Conservation (phyloP, 2,329 filamentous ascomycete genomes). For the Sporothrix brasiliensis region DNA sequence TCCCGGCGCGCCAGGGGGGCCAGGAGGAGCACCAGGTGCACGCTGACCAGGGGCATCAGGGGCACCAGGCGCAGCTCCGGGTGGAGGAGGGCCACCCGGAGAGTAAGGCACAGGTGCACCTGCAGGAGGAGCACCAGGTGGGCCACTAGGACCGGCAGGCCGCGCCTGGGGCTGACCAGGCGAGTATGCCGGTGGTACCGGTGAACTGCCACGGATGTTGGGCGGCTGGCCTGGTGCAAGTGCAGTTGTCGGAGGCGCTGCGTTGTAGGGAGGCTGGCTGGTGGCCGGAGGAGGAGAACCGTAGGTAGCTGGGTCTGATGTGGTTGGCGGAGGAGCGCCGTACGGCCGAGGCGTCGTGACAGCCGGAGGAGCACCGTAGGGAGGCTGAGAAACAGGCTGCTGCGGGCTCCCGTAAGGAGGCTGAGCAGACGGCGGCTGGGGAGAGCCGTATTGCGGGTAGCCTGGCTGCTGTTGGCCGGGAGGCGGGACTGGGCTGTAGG, state of each 20-base stretch:
- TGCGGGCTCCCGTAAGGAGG: slow-evolving; percentile 19
- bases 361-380: slow-evolving; percentile 9
- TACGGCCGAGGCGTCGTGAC: slow-evolving; percentile 14
- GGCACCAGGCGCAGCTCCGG: background rate
- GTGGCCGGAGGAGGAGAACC: background rate
- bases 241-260: background rate
- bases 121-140: slow-evolving; percentile 9
- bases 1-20: slow-evolving; percentile 15
- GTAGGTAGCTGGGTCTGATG: background rate
- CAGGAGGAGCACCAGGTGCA: slow-evolving; percentile 24
- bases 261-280: slow-evolving; percentile 5
- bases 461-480: slow-evolving; percentile 17
- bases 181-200: slow-evolving; percentile 5
- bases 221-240: slow-evolving; percentile 12
- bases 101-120: slow-evolving; percentile 11
- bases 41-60: slow-evolving; percentile 16
- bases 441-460: slow-evolving; percentile 8
- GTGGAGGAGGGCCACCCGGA: background rate
- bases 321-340: background rate
- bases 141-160: background rate
- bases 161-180: background rate
- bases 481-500: slow-evolving; percentile 20
- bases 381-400: slow-evolving; percentile 12
- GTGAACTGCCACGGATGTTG: background rate
- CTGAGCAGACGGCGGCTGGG: slow-evolving; percentile 13